Percentiles rank a stretch among this genome's conserved stretches.
Conservation (phyloP, 2,329 filamentous ascomycete species). For the Fusarium foetens region DNA sequence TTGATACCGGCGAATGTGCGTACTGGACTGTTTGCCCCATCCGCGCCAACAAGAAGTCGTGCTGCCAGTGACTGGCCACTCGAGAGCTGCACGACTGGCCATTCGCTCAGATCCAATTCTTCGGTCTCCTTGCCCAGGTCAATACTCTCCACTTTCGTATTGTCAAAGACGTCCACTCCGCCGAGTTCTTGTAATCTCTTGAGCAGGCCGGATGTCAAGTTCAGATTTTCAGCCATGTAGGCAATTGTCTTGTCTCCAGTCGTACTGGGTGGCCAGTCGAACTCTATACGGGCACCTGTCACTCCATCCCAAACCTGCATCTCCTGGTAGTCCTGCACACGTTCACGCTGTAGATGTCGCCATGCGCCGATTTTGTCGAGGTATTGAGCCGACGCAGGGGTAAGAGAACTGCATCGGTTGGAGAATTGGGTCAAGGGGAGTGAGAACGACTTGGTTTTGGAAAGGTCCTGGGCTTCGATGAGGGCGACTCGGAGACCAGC, state of each 20-base stretch:
- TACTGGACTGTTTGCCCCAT: constrained; percentile 94
- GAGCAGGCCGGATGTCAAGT: constrained; percentile 83
- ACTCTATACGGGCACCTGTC: constrained; percentile 86
- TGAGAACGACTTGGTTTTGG: constrained; percentile 72
- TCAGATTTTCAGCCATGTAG: constrained; percentile 96
- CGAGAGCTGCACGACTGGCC: constrained; percentile 84
- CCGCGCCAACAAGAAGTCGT: constrained; percentile 88
- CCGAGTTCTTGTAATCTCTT: constrained; percentile 76
- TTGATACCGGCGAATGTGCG: constrained; percentile 88
- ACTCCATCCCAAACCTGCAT: constrained; percentile 99
- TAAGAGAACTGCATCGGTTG: constrained; percentile 95
- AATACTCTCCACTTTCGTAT: constrained; percentile 83
- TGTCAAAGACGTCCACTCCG: constrained; percentile 76
- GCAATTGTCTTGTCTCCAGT: constrained; percentile 75
- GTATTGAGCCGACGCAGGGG: constrained; percentile 85
- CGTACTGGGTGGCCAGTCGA: constrained; percentile 73
- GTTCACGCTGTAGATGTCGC: constrained; percentile 75
- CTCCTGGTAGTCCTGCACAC: constrained; percentile 88
- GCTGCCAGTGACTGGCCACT: constrained; percentile 77
- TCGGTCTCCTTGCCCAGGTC: constrained; percentile 75
- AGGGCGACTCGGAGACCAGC: constrained; percentile 84
- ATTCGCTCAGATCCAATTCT: constrained; percentile 80
- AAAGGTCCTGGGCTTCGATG: constrained; percentile 88
- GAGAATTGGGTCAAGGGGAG: constrained; percentile 78
- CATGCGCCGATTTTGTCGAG: constrained; percentile 87